Percentiles rank a stretch among this genome's conserved stretches.
Evolutionary conservation across 495 filamentous ascomycete genomes (phyloP).

Genomic region (Apodospora peruviana): DNA sequence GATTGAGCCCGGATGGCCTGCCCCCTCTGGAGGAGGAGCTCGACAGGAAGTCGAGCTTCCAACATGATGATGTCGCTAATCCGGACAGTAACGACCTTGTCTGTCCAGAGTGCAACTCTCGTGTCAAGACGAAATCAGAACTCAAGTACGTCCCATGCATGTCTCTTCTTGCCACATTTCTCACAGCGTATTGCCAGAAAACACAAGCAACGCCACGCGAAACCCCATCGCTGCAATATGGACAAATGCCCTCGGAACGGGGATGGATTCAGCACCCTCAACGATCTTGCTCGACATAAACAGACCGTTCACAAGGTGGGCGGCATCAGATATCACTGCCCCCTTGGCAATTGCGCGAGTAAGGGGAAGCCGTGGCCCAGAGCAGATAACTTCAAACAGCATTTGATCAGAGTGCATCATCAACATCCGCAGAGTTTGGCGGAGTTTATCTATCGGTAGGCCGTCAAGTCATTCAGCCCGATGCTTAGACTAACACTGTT

Average conservation of each 20-base stretch:
- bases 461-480: not conserved
- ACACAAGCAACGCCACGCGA: constrained; percentile 71
- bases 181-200: constrained; percentile 52
- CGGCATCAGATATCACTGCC: constrained; percentile 63
- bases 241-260: constrained; percentile 48
- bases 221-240: constrained; percentile 63
- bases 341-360: constrained; percentile 55
- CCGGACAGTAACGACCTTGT: constrained; percentile 11
- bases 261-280: constrained; percentile 74
- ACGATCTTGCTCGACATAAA: constrained; percentile 72
- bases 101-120: constrained; percentile 29
- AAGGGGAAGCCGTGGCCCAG: constrained; percentile 80
- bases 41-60: constrained; percentile 4
- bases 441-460: constrained; percentile 50
- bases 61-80: constrained; percentile 2
- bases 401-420: constrained; percentile 71
- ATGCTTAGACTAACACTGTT: not conserved
- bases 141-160: constrained; percentile 32
- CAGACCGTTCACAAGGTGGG: constrained; percentile 59
- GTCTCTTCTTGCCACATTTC: not conserved
- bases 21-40: not conserved
- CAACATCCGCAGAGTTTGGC: constrained; percentile 39
- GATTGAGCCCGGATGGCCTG: constrained; percentile 9
- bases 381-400: constrained; percentile 85
- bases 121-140: constrained; percentile 45